These are phyloP conservation scores for Sparassis latifolia DNA, from an alignment of 1,284 basidiomycete genomes.

Conservation along the genomic window DNA sequence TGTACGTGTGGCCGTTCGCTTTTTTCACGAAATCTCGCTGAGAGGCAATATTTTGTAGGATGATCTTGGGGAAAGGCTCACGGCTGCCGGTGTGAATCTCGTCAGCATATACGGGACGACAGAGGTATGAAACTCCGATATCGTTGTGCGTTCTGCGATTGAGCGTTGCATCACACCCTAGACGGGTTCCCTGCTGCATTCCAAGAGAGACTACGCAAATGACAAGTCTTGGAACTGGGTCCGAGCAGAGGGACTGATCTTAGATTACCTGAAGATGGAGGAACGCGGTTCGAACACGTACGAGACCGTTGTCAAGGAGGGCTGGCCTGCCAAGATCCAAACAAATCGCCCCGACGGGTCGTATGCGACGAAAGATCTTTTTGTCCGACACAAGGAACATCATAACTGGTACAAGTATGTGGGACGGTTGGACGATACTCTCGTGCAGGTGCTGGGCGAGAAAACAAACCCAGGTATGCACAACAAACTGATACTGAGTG, in stretches of 20 bases:
- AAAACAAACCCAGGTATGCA: conserved; percentile 45
- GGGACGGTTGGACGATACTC: conserved; percentile 55
- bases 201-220: conserved; percentile 38
- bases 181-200: conserved; percentile 43
- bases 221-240: conserved; percentile 63
- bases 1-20: conserved; percentile 7
- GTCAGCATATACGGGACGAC: conserved; percentile 49
- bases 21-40: background rate
- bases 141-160: background rate
- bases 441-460: conserved; percentile 45
- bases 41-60: conserved; percentile 20
- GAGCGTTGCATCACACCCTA: conserved; percentile 6
- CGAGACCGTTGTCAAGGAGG: conserved; percentile 49
- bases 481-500: background rate
- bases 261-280: conserved; percentile 40
- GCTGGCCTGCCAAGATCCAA: conserved; percentile 48
- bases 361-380: conserved; percentile 56
- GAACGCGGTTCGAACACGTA: conserved; percentile 37
- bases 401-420: conserved; percentile 44
- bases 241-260: conserved; percentile 25
- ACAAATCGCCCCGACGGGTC: conserved; percentile 51
- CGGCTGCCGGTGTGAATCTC: conserved; percentile 43
- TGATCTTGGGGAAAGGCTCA: conserved; percentile 50
- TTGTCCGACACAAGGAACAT: conserved; percentile 39
- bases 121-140: conserved; percentile 15